Percentiles rank a stretch among this genome's conserved stretches.
Conservation (phyloP, 345 rosid genomes). For the Syzygium grande region DNA sequence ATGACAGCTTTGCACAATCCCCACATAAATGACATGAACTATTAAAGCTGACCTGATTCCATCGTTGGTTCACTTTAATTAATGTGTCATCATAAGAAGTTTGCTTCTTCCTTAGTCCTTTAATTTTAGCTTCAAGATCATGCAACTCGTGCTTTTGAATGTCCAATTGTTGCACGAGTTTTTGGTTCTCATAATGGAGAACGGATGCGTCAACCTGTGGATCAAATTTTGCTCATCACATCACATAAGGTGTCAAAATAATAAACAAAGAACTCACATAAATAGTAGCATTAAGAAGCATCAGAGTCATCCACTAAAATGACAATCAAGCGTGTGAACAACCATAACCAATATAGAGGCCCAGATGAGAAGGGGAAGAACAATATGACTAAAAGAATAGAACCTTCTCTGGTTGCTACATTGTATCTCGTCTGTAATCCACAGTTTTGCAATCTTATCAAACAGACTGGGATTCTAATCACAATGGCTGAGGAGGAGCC, state of each 20-base stretch:
- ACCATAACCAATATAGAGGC: neutral
- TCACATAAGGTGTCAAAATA: neutral
- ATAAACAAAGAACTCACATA: neutral
- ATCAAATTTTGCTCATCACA: neutral
- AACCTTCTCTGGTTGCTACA: neutral
- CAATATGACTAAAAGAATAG: neutral
- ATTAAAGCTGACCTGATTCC: constrained; percentile 57
- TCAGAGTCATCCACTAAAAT: neutral
- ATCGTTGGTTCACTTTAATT: constrained; percentile 50
- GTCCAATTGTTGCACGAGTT: constrained; percentile 74
- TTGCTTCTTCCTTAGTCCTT: constrained; percentile 46
- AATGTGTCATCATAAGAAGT: constrained; percentile 56
- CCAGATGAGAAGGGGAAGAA: neutral
- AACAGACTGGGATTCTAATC: neutral
- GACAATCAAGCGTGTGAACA: neutral
- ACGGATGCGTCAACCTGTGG: constrained; percentile 66
- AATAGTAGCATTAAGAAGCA: neutral
- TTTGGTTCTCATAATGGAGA: constrained; percentile 83
- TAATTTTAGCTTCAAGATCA: constrained; percentile 51
- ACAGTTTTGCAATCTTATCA: neutral
- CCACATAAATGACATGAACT: neutral
- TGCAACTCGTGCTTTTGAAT: constrained; percentile 60
- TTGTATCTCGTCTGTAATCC: neutral
- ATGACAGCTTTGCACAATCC: neutral
- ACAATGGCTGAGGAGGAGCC: neutral